Base-by-base conservation (phyloP, 441 rosid genomes). In the Bruguiera hainesii region DNA sequence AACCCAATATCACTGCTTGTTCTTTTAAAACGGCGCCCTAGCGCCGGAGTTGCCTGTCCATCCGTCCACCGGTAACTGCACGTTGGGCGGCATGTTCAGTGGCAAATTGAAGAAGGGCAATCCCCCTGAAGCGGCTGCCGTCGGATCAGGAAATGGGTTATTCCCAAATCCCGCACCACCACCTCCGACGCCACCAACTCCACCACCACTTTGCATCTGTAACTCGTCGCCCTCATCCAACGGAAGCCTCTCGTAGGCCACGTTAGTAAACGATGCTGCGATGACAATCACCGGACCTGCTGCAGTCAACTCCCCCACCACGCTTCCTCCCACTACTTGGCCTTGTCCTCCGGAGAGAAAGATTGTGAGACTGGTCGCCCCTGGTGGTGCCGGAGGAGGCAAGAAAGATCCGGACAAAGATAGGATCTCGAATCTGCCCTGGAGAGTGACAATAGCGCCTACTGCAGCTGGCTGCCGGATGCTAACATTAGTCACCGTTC, bases 311-410 rank as follows among this genome's bases (percentile, higher is more conserved):
- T 93, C 98, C 10, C 98, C 98, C 0, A 89, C 91, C 19, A 93
- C 98, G 75, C 81, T 93, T 23, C 98, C 98, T 0, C 98, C 98
- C 5, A 93, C 89, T 7, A 93, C 95, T 69, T 93, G 98, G 1
- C 98, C 98, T 73, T 93, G 94, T 21, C 94, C 89, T 2, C 98
- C 97, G 10, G 96, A 90, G 20, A 93, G 76, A 63, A 85, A 90
- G 52, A 90, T 84, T 0, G 98, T 90, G 71, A 93, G 64, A 61
- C 98, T 93, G 1, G 98, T 93, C 7, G 98, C 98, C 1, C 97
- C 97, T 0, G 98, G 98, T 2, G 98, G 98, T 35, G 98, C 98
- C 6, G 98, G 98, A 10, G 97, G 97, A 1, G 98, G 98, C 57
- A 93, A 71, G 76, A 93, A 93, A 20, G 98, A 90, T 13, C 98